phyloP scores from a whole-genome alignment of 805 yeast species.

The Yarrowia porcina region DNA sequence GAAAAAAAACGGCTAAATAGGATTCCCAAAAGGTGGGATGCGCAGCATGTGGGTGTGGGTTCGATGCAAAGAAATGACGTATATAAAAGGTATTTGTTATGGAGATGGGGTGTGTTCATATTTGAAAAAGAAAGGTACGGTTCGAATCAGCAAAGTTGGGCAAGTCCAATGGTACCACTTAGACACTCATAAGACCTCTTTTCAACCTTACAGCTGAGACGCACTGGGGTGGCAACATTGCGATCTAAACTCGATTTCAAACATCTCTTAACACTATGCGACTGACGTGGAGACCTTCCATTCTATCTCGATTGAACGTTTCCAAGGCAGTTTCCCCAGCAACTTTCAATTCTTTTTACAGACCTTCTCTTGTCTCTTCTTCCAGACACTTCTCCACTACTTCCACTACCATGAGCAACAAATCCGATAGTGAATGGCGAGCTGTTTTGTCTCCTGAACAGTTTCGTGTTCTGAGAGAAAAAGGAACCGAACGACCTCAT shows the following conservation, averaged over 20 bases:
- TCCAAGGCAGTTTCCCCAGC: no score
- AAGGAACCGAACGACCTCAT: conserved; percentile 67
- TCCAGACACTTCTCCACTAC: background rate
- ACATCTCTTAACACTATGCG: background rate
- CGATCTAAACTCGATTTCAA: background rate
- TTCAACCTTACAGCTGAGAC: no score
- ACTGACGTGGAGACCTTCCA: background rate
- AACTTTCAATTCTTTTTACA: no score
- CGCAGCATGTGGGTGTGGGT: background rate
- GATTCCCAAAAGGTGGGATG: background rate
- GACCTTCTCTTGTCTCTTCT: no score
- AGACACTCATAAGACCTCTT: no score
- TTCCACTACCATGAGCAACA: conserved; percentile 26
- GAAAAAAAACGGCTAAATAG: background rate
- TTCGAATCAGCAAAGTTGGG: no score
- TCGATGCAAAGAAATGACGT: background rate
- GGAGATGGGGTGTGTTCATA: no score
- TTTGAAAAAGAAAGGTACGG: no score
- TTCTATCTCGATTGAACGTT: no score
- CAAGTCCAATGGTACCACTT: no score
- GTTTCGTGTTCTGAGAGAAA: conserved; percentile 69
- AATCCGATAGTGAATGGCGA: conserved; percentile 66
- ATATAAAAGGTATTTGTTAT: background rate
- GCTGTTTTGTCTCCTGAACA: conserved; percentile 74
- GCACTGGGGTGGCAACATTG: background rate